These are phyloP conservation scores for Cyclocybe aegerita DNA, from an alignment of 768 basidiomycete genomes.

Conservation along the genomic window DNA sequence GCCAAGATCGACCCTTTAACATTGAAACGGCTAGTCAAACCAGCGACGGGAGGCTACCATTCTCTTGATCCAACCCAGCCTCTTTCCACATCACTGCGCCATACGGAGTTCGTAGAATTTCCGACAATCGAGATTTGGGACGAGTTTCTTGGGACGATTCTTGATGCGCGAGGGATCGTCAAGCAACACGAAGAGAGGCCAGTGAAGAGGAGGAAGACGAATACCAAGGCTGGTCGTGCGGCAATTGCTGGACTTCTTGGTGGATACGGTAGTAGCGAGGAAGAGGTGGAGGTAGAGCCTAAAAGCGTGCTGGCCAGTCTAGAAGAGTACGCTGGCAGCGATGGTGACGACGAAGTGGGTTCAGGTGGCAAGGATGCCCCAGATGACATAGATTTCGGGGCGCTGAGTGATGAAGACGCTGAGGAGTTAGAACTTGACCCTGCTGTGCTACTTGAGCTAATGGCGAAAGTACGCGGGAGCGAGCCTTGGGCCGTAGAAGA, in stretches of 20 bases:
- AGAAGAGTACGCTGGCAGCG: conserved; percentile 52
- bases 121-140: conserved; percentile 81
- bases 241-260: conserved; percentile 46
- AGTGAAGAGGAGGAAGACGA: conserved; percentile 58
- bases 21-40: conserved; percentile 12
- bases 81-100: conserved; percentile 48
- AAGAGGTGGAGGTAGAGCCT: conserved; percentile 21
- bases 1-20: conserved; percentile 39
- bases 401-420: conserved; percentile 27
- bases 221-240: conserved; percentile 47
- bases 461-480: conserved; percentile 33
- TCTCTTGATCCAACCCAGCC: conserved; percentile 51
- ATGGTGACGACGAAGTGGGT: conserved; percentile 27
- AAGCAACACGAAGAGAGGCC: conserved; percentile 33
- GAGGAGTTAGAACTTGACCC: conserved; percentile 36
- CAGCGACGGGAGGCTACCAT: conserved; percentile 45
- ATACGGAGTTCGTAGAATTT: conserved; percentile 78
- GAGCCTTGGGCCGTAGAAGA: conserved; percentile 25
- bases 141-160: conserved; percentile 61
- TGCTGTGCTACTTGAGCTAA: conserved; percentile 39
- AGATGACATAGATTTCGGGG: conserved; percentile 31
- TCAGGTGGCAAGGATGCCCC: conserved; percentile 7
- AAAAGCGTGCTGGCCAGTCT: conserved; percentile 38
- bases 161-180: conserved; percentile 51
- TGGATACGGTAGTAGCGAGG: conserved; percentile 52